phyloP scores from a whole-genome alignment of 73 alveolate species.

The Diophrys appendiculata region DNA sequence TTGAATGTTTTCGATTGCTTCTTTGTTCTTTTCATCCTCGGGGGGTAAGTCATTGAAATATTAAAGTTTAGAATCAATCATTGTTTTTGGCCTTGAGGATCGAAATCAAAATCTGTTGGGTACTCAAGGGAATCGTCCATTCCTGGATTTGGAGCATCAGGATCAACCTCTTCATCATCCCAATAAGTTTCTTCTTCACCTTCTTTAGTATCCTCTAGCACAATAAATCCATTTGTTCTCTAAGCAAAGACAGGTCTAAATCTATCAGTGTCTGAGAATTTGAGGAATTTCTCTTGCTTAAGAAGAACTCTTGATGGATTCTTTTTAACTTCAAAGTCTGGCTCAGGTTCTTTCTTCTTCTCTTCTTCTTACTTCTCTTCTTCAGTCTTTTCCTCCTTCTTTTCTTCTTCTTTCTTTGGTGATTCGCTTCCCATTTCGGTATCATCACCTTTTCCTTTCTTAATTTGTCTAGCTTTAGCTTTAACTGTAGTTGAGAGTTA shows the following conservation, averaged over 20 bases:
- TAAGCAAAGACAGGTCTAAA: conserved; percentile 84
- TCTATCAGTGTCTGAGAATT: conserved; percentile 66
- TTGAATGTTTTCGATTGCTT: background rate
- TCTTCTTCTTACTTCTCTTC: conserved; percentile 75
- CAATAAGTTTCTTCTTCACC: conserved; percentile 72
- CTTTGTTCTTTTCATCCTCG: background rate
- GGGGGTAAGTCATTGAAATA: conserved; percentile 57
- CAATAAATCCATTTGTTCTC: conserved; percentile 83
- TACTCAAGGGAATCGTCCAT: conserved; percentile 40
- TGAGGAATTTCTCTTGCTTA: conserved; percentile 77
- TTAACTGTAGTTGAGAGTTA: conserved; percentile 92
- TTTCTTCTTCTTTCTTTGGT: conserved; percentile 40
- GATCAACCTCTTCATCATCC: conserved; percentile 64
- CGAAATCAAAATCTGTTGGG: conserved; percentile 76
- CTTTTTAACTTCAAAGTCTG: conserved; percentile 71
- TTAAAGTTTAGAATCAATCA: background rate
- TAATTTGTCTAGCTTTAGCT: conserved; percentile 91
- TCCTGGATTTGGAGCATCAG: conserved; percentile 70
- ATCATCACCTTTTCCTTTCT: conserved; percentile 70
- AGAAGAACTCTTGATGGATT: conserved; percentile 93
- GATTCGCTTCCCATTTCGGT: conserved; percentile 50
- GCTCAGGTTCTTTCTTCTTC: conserved; percentile 83
- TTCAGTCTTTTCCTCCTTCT: conserved; percentile 58
- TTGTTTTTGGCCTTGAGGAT: conserved; percentile 52
- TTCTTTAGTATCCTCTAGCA: conserved; percentile 68